phyloP scores from a whole-genome alignment of 805 yeast species.

The Saturnispora gosingensis region DNA sequence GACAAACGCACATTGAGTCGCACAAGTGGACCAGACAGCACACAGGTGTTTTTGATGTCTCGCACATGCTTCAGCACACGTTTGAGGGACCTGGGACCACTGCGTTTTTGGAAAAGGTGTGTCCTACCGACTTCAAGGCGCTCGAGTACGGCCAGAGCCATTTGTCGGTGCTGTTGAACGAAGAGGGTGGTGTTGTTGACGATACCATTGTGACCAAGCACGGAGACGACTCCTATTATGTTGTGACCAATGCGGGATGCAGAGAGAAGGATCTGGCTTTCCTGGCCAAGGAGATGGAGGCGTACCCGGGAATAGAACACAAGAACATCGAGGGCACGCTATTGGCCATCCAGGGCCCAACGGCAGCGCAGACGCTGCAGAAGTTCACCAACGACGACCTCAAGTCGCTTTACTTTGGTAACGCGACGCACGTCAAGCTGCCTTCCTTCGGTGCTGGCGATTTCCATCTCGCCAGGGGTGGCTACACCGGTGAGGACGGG shows the following conservation, averaged over 20 bases:
- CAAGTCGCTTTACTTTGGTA: slow-evolving; percentile 63
- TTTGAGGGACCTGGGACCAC: slow-evolving; percentile 61
- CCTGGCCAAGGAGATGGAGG: slow-evolving; percentile 41
- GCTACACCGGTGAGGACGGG: slow-evolving; percentile 98
- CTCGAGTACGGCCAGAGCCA: slow-evolving; percentile 56
- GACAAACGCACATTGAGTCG: slow-evolving; percentile 83
- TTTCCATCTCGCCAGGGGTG: slow-evolving; percentile 85
- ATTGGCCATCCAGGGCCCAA: slow-evolving; percentile 90
- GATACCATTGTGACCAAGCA: slow-evolving; percentile 91
- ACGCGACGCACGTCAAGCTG: slow-evolving; percentile 40
- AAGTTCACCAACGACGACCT: slow-evolving; percentile 54
- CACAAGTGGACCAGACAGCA: slow-evolving; percentile 88
- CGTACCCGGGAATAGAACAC: slow-evolving; percentile 27
- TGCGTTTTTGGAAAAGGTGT: slow-evolving; percentile 61
- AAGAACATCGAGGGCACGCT: slow-evolving; percentile 60
- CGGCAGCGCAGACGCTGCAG: slow-evolving; percentile 58
- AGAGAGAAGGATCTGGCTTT: slow-evolving; percentile 70
- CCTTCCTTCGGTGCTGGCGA: slow-evolving; percentile 34
- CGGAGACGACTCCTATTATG: slow-evolving; percentile 59
- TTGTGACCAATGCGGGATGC: slow-evolving; percentile 96
- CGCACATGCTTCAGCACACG: slow-evolving; percentile 93
- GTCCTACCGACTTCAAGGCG: slow-evolving; percentile 75
- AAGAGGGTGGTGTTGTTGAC: slow-evolving; percentile 75
- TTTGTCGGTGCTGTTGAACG: slow-evolving; percentile 65
- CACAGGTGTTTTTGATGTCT: slow-evolving; percentile 91